Conservation (phyloP, 352 stramenopile genomes). For the Globisporangium rhizosaccharum region DNA sequence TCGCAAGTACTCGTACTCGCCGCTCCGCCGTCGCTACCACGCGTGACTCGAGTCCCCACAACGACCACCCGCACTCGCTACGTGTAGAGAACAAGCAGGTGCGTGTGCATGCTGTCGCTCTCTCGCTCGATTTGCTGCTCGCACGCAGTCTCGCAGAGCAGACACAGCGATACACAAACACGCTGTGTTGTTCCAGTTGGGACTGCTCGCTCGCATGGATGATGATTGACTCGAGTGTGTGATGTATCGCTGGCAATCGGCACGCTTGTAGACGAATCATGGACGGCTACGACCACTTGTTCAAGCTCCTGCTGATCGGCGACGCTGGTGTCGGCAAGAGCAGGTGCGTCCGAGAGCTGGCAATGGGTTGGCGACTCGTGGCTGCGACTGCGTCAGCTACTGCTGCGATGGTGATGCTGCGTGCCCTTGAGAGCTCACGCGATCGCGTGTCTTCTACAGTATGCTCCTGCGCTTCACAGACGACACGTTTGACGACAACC, state of each 20-base stretch:
- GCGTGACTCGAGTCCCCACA: not conserved
- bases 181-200: too few relatives aligned
- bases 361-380: not conserved
- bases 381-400: not conserved
- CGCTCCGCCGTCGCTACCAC: not conserved
- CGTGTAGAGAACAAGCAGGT: not conserved
- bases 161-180: too few relatives aligned
- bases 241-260: not conserved
- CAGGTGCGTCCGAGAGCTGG: conserved; percentile 43
- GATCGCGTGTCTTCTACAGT: conserved; percentile 25
- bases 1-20: not conserved
- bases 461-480: conserved; percentile 98
- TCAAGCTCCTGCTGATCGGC: conserved; percentile 98
- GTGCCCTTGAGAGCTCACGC: not conserved
- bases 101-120: not conserved
- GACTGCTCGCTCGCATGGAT: not conserved
- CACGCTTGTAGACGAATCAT: conserved; percentile 17
- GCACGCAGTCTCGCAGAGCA: too few relatives aligned
- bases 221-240: conserved; percentile 2
- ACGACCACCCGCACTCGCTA: not conserved
- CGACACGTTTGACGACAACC: conserved; percentile 97
- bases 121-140: not conserved
- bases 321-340: conserved; percentile 97
- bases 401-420: not conserved
- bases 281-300: conserved; percentile 95